Evolutionary conservation across 1,139 yeast species (phyloP).

Genomic region (Protomyces inundatus): DNA sequence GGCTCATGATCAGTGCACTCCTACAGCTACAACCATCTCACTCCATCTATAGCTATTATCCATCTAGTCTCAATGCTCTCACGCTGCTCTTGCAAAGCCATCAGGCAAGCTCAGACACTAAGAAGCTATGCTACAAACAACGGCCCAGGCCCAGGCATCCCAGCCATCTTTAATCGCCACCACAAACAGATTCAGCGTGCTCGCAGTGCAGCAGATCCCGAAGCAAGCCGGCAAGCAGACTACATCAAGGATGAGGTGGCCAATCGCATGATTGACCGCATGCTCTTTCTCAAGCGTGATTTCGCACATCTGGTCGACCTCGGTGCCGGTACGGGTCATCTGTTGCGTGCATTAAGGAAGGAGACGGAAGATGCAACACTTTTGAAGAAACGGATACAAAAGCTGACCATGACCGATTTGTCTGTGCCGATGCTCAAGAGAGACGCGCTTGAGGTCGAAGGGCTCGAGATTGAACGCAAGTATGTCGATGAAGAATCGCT

Average conservation of each 20-base stretch:
- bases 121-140: background rate
- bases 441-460: constrained; percentile 41
- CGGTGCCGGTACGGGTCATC: constrained; percentile 68
- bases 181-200: constrained; percentile 59
- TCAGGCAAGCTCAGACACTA: background rate
- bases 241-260: constrained; percentile 74
- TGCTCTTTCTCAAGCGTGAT: constrained; percentile 59
- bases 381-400: constrained; percentile 52
- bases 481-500: constrained; percentile 62
- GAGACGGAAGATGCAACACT: constrained; percentile 46
- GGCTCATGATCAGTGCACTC: no score
- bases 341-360: constrained; percentile 42
- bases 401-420: constrained; percentile 65
- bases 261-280: constrained; percentile 62
- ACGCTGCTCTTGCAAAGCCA: background rate
- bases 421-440: constrained; percentile 51
- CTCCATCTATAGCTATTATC: no score
- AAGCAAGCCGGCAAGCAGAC: constrained; percentile 57
- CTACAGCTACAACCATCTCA: no score
- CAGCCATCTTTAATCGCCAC: constrained; percentile 57
- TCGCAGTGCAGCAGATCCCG: constrained; percentile 46
- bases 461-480: constrained; percentile 46
- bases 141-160: constrained; percentile 6
- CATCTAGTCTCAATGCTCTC: background rate
- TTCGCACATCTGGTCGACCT: constrained; percentile 61